Evolutionary conservation across 768 basidiomycete genomes (phyloP).

Genomic region (Leccinum imitatum): DNA sequence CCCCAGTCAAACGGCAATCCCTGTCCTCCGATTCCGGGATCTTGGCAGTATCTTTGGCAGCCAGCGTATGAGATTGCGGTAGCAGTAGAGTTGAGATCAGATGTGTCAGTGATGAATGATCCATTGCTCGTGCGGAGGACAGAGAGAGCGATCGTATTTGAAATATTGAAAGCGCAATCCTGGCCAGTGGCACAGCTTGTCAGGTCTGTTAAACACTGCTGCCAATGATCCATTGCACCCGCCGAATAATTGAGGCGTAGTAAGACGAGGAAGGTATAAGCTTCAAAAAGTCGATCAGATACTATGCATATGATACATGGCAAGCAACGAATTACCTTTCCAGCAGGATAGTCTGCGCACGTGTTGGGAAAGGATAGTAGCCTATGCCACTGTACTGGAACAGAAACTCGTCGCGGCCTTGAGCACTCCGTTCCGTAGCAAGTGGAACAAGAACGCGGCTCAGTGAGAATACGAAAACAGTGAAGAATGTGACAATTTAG

Average conservation of each 20-base stretch:
- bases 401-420: no score
- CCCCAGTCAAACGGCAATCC: conserved; percentile 10
- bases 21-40: no score
- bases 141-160: conserved; percentile 14
- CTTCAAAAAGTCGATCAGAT: conserved; percentile 9
- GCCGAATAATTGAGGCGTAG: not conserved
- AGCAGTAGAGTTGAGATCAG: not conserved
- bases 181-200: not conserved
- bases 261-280: not conserved
- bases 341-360: conserved; percentile 1
- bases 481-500: no score
- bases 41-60: conserved; percentile 8
- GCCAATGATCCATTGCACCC: conserved; percentile 7
- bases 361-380: not conserved
- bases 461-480: no score
- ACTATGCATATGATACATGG: not conserved
- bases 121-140: conserved; percentile 15
- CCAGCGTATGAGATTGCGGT: conserved; percentile 11
- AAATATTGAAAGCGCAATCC: conserved; percentile 6
- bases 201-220: conserved; percentile 14
- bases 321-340: conserved; percentile 5
- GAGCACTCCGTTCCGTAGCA: no score
- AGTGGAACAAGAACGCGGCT: no score
- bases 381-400: no score
- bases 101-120: not conserved